Percentiles rank a stretch among this genome's conserved stretches.
Conservation (phyloP, 2,329 filamentous ascomycete species). For the Curvularia lunata region DNA sequence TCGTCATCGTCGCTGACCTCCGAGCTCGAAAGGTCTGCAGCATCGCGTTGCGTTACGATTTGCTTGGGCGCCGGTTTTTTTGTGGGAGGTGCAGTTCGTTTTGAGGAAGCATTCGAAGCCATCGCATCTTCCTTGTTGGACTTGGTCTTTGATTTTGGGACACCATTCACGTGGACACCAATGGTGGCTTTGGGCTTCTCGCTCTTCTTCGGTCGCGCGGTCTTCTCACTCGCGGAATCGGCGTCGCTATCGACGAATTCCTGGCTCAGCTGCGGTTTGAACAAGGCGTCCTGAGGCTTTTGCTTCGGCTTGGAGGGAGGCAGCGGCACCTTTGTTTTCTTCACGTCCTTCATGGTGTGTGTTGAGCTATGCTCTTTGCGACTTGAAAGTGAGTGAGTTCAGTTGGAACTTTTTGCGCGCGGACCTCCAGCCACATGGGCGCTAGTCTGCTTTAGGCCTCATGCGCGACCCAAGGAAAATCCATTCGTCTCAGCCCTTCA, state of each 20-base stretch:
- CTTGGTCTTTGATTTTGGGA: conserved; percentile 27
- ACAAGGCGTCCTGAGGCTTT: conserved; percentile 25
- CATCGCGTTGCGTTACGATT: conserved; percentile 27
- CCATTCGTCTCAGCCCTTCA: conserved; percentile 7
- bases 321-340: conserved; percentile 44
- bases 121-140: conserved; percentile 16
- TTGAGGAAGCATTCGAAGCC: conserved; percentile 20
- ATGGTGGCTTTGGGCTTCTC: conserved; percentile 38
- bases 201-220: conserved; percentile 22
- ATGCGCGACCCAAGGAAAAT: conserved; percentile 17
- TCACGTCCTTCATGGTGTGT: conserved; percentile 44
- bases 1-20: conserved; percentile 36
- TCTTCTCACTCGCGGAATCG: conserved; percentile 36
- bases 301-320: conserved; percentile 39
- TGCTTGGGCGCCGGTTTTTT: conserved; percentile 34
- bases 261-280: conserved; percentile 42
- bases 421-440: conserved; percentile 15
- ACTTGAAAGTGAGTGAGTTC: conserved; percentile 20
- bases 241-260: conserved; percentile 46
- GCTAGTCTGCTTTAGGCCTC: conserved; percentile 6
- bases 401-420: conserved; percentile 39
- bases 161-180: conserved; percentile 40
- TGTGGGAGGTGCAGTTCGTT: conserved; percentile 16
- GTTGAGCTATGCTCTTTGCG: conserved; percentile 20
- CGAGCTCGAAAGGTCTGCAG: conserved; percentile 33